Base-by-base conservation (phyloP, 2,329 filamentous ascomycete species). In the Sporothrix euskadiensis region DNA sequence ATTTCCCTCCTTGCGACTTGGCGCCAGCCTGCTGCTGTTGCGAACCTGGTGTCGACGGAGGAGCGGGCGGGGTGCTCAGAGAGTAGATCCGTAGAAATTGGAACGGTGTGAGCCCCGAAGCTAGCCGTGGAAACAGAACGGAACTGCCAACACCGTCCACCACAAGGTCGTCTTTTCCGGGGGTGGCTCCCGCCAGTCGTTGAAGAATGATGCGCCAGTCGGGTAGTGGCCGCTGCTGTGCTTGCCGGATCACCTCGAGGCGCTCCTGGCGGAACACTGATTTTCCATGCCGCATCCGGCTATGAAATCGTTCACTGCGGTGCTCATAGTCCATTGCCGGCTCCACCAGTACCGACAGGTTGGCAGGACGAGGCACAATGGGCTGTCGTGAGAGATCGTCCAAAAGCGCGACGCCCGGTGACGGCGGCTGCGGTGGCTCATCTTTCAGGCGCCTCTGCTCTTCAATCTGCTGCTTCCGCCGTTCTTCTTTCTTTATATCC, bases 131-230 rank as follows among this genome's bases (percentile, higher is more conserved):
- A 47, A 41, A 41, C 61, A 66, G 22, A 2, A 66, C 6, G 4
- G 39, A 8, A 4, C 61, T 41, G 22, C 41, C 41, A 7, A 8
- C 22, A 6, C 41, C 61, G 10, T 41, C n/a, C 22, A 47, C 41
- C 41, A 66, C 14, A 6, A 69, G 26, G 30, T 63, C 30, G 26
- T 19, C 44, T 22, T 57, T 49, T 66, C 70, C 35, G n/a, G 78
- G 78, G 16, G 83, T 85, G 75, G 78, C 80, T 16, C 77, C 77
- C 74, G 80, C 80, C 74, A 87, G 80, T 4, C 81, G 75, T 9
- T 78, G 74, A 56, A 87, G 80, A 12, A 82, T 81, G 6, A 78
- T 75, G 16, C 79, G 80, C 84, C 84, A 87, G 73, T 83, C 79
- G 1, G 81, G 78, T 49, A 80, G 76, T 19, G 75, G 77, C 49